Evolutionary conservation across 768 basidiomycete genomes (phyloP), one percentile per base, ranked within the genome.

Genomic region (Kwoniella dejecticola): DNA sequence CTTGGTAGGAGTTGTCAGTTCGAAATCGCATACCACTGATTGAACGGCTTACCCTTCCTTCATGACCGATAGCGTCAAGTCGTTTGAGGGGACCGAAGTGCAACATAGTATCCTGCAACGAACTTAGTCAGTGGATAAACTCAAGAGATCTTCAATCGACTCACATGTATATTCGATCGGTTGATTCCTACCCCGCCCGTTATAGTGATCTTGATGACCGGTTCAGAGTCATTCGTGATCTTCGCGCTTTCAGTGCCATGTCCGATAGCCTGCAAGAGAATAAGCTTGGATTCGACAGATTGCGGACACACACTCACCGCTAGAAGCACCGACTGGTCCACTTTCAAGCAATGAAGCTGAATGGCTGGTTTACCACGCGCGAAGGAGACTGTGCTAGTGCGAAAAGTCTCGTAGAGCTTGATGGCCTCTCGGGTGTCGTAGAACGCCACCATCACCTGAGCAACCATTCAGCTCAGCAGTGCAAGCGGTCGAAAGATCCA

Each of bases 401-500:
- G 68, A 15, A 75, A 53, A 17, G 23, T 41, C 7, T 54, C n/a
- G 40, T 63, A 62, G 1, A 75, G 48, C 33, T 67, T 70, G 17
- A 47, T 21, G 1, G 73, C 67, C 38, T 75, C 59, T 4, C 73
- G 61, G 6, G 71, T 57, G 57, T 75, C 73, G 27, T 66, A 64
- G 62, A 75, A 75, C 24, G 50, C 64, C 5, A 70, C 60, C 13
- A 75, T 44, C 27, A 72, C 60, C 73, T 75, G 56, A 3, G 4
- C 7, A 15, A 36, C 33, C 7, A 36, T 36, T 36, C 15, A n/a
- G 24, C 31, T 44, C 42, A 46, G 48, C 10, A 38, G 23, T 27
- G 21, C 19, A 3, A 17, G 31, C 1, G n/a, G n/a, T 5, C 3
- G 15, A 21, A 3, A 17, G 12, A 5, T 17, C 15, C 4, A 30